phyloP scores from a whole-genome alignment of 257 asterid genomes.

The Nicotiana benthamiana region DNA sequence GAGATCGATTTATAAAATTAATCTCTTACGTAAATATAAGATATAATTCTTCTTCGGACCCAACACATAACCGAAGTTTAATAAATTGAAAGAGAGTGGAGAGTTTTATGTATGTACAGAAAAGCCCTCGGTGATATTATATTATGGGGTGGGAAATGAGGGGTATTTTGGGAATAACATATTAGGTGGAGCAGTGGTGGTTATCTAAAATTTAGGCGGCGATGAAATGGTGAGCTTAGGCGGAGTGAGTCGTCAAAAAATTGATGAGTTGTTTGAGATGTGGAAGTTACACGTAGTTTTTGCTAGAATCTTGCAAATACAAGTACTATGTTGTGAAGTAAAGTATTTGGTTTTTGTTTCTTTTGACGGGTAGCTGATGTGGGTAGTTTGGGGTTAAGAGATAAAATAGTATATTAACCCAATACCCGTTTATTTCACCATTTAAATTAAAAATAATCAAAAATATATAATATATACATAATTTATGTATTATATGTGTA shows the following conservation, averaged over 20 bases:
- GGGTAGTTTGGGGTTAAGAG: background rate
- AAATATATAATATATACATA: too few relatives aligned
- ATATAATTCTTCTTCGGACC: too few relatives aligned
- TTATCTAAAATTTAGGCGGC: background rate
- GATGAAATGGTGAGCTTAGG: background rate
- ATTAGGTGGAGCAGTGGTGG: background rate
- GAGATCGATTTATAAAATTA: too few relatives aligned
- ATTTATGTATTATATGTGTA: too few relatives aligned
- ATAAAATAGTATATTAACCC: too few relatives aligned
- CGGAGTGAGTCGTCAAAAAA: background rate
- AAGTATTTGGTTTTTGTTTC: background rate
- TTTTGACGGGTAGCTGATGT: background rate
- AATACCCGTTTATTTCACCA: too few relatives aligned
- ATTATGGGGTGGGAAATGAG: background rate
- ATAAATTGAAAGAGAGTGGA: background rate
- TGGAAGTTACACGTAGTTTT: slow-evolving; percentile 5
- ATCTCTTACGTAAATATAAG: too few relatives aligned
- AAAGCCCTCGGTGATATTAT: background rate
- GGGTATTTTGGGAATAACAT: background rate
- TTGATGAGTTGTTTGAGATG: background rate
- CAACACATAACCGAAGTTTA: accelerated
- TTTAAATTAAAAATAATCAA: too few relatives aligned
- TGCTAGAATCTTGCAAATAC: background rate
- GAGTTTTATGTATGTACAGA: background rate
- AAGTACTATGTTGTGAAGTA: background rate